Evolutionary conservation across 352 stramenopile species (phyloP), one percentile per base, ranked within the genome.

Genomic region (Elongisporangium anandrum): DNA sequence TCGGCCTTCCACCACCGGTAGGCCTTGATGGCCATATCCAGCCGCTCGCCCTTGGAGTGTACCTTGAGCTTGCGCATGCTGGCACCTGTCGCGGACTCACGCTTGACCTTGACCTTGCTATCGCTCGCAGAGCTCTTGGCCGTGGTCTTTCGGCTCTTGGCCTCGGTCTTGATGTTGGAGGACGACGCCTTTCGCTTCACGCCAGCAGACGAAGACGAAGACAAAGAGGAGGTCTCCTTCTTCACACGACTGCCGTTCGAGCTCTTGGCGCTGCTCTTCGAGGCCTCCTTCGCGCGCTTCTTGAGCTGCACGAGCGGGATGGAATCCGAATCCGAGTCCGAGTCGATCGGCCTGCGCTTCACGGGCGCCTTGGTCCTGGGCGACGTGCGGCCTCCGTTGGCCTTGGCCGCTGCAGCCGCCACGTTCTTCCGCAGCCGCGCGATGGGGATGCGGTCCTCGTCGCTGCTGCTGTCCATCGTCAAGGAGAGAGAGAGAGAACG

Each of bases 1-100:
- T 94, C 80, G 21, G 96, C 94, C 66, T 99, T 97, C 98, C 98
- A 99, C 98, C 98, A 99, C 34, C 98, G 94, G 71, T 98, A 99
- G 59, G 97, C 93, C 77, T 99, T 98, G 72, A 99, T 99, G 17
- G 96, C 96, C 83, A 98, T 97, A 56, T 98, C 90, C 54, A 99
- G 81, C 12, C 90, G 86, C 71, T 99, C 95, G 47, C 84, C 69
- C 64, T 97, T 98, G 48, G 94, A 97, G 34, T 98, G 79, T 54
- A 97, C 81, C 69, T 98, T 99, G 47, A 98, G 78, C 65, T 96
- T 96, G 29, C 83, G 80, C 59, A 93, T 69, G 20, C 76, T 85
- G 3, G 29, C 50, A 17, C 34, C 72, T 1, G 34, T 39, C 4
- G 60, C 64, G 48, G 71, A 73, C 57, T 84, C 79, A 13, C 60